Base-by-base conservation (phyloP, 2,329 filamentous ascomycete genomes). In the Neofusicoccum sp. region DNA sequence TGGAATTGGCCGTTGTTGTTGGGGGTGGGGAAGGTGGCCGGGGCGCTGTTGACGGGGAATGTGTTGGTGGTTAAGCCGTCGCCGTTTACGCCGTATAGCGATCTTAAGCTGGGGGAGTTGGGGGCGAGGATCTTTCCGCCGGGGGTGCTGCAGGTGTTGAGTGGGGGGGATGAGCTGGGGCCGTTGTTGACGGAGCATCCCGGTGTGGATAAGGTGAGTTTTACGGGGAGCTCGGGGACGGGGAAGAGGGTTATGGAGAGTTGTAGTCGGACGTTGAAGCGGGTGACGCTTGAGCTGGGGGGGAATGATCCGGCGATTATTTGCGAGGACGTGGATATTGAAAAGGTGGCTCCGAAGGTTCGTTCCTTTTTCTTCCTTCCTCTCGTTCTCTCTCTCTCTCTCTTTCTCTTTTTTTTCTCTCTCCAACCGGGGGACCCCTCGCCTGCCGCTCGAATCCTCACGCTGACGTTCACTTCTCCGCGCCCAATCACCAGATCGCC, bases 281-380 rank as follows among this genome's bases (percentile, higher is more conserved):
- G 84, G 41, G 78, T 85, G 20, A 86, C 82, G 1, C 78, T 88
- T 12, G 86, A 88, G 70, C 78, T 87, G 26, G 82, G 84, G 38
- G 85, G 84, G 33, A 87, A 87, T 66, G 84, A 87, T 63, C 79
- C 84, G 1, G 80, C 82, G n/a, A 84, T 87, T 64, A 76, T 87
- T 36, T 78, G 80, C 33, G 78, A 79, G 0, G 84, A 87, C 63
- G 82, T 86, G 6, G 82, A 87, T 61, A 73, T 86, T 63, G 75
- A 78, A 60, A 78, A 78, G 63, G 72, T 75, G 14, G 79, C 79
- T 81, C 80, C 20, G 75, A 78, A 63, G 75, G n/a, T n/a, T n/a
- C n/a, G n/a, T n/a, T n/a, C n/a, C n/a, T n/a, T n/a, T n/a, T n/a
- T n/a, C n/a, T n/a, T n/a, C n/a, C n/a, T n/a, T n/a, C n/a, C n/a